A percentile compares a stretch with the other conserved stretches of the same genome.
phyloP scores from a whole-genome alignment of 2,329 filamentous ascomycete genomes.

The Hypoxylon sp. region DNA sequence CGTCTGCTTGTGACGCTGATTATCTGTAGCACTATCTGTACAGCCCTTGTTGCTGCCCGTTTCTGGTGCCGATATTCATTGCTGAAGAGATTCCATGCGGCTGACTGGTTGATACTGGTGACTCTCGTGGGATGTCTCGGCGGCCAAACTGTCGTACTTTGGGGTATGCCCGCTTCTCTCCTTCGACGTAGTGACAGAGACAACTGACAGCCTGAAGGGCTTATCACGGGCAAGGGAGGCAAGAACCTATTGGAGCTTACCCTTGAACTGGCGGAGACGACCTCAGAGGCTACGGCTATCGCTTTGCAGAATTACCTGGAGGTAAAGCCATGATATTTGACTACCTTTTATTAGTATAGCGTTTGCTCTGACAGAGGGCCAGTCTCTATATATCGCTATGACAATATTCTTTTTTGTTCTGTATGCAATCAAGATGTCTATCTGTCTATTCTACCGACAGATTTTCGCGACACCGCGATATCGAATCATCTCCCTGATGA shows the following conservation, averaged over 20 bases:
- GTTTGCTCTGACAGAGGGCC: not conserved
- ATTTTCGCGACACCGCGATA: not conserved
- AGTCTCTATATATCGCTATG: not conserved
- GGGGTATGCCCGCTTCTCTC: constrained; percentile 1
- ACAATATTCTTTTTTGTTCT: not conserved
- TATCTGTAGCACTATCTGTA: not conserved
- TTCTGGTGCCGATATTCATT: not conserved
- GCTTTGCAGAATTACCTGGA: not conserved
- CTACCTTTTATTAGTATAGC: not conserved
- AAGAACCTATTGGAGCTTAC: not conserved
- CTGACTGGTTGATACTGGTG: not conserved
- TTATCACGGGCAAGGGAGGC: not conserved
- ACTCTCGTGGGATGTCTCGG: not conserved
- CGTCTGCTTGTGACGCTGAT: not conserved
- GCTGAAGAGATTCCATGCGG: not conserved
- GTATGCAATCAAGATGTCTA: not conserved
- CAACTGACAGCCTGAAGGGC: not conserved
- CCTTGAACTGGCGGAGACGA: not conserved
- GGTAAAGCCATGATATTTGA: not conserved
- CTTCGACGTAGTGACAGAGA: not conserved
- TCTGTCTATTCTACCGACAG: not conserved
- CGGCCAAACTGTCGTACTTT: not conserved
- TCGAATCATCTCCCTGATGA: not conserved
- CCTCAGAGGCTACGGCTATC: not conserved
- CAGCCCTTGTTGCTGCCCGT: not conserved